Base-by-base conservation (phyloP, 163 green algal genomes). In the Chlamydomonas reinhardtii region DNA sequence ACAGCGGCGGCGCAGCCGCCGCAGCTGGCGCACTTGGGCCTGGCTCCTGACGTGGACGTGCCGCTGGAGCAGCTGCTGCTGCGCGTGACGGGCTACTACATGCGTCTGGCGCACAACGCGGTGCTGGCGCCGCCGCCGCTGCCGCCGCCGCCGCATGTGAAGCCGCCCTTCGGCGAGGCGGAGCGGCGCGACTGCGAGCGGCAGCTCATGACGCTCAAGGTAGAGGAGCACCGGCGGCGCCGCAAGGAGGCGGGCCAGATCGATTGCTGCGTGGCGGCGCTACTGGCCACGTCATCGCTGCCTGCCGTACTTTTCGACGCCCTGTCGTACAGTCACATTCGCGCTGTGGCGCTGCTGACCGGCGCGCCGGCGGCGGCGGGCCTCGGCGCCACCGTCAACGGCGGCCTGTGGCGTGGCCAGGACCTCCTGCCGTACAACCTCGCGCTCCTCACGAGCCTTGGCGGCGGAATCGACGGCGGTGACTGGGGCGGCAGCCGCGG, bases 211-310 rank as follows among this genome's bases (percentile, higher is more conserved):
- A 66, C 24, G 61, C 61, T 29, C 24, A 66, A n/a, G 24, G 61
- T 85, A 24, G 79, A 85, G 25, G 79, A 85, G 52, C 52, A 77
- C 52, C 68, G 79, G 52, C 79, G 79, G 48, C 52, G 69, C 8
- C 79, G 79, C 52, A 85, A 85, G 34, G 79, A 85, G 54, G 68
- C 68, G 31, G 69, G 27, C 11, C 79, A 85, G 79, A 32, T 85
- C 20, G 79, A 85, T 35, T 85, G 79, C 69, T 85, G 68, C 69
- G 68, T 85, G 52, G 68, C 79, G n/a, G 79, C 79, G n/a, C 52
- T 85, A 52, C 66, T 85, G 68, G 79, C 79, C 52, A 70, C 79
- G 22, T 70, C 68, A 27, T 70, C 79, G 25, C 39, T 85, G 68
- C 79, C 79, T 14, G 62, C 22, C 68, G 64, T 54, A 24, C 32